Percentiles rank a stretch among this genome's conserved stretches.
These are phyloP conservation scores for Tricholomella constricta DNA, from an alignment of 768 basidiomycete genomes.

Conservation along the genomic window DNA sequence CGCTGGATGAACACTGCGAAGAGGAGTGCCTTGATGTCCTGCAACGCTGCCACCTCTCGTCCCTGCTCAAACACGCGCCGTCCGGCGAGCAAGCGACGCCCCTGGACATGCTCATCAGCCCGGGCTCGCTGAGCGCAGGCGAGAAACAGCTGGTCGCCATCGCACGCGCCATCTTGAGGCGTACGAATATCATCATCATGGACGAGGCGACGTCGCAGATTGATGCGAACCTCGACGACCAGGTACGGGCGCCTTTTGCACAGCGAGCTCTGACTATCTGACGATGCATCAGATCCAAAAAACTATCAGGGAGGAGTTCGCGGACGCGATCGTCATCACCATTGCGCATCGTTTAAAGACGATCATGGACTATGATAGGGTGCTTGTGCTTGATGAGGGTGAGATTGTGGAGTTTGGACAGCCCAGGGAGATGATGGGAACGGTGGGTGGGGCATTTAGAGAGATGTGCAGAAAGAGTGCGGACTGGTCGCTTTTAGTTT, in stretches of 20 bases:
- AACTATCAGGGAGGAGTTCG: constrained; percentile 74
- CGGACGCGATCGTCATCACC: constrained; percentile 73
- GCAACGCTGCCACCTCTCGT: constrained; percentile 60
- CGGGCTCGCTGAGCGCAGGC: constrained; percentile 71
- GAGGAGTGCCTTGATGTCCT: constrained; percentile 68
- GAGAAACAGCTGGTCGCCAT: constrained; percentile 76
- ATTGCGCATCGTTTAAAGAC: constrained; percentile 83
- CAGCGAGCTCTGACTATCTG: too few relatives aligned
- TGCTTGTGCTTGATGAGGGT: constrained; percentile 75
- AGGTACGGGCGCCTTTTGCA: constrained; percentile 36
- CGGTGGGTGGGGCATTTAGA: constrained; percentile 59
- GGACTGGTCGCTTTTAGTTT: constrained; percentile 47
- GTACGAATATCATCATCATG: constrained; percentile 69
- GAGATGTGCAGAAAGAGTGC: constrained; percentile 68
- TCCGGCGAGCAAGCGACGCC: constrained; percentile 33
- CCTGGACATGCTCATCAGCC: constrained; percentile 65
- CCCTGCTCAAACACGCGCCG: constrained; percentile 41
- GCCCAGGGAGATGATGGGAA: constrained; percentile 56
- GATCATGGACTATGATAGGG: constrained; percentile 72
- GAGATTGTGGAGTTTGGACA: constrained; percentile 76
- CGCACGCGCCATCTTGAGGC: constrained; percentile 66
- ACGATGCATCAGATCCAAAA: constrained; percentile 72
- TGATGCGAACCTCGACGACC: constrained; percentile 68
- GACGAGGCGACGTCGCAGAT: constrained; percentile 83
- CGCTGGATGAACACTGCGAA: constrained; percentile 56